These are phyloP conservation scores for Corymbia calophylla DNA, from an alignment of 441 rosid species.

Conservation along the genomic window DNA sequence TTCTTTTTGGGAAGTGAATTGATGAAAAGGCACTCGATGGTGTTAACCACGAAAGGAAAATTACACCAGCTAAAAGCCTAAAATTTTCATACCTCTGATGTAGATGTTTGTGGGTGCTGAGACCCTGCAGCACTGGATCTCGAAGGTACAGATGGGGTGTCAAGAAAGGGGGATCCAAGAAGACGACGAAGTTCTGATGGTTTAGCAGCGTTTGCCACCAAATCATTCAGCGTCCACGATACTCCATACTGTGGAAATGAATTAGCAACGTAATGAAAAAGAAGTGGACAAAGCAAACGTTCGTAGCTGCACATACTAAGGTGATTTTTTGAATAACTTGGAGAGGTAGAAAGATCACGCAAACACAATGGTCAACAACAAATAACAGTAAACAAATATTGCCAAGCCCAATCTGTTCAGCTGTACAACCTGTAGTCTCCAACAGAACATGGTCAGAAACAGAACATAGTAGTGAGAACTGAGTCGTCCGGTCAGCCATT, in stretches of 20 bases:
- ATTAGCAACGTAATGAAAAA: background rate
- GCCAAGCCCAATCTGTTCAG: background rate
- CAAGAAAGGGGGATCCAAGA: conserved; percentile 1
- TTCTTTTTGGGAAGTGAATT: background rate
- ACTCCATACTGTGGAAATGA: conserved; percentile 13
- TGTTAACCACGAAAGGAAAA: conserved; percentile 7
- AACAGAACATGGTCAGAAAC: background rate
- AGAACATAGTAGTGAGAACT: background rate
- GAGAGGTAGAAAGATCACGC: background rate
- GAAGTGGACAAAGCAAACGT: background rate
- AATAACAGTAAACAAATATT: background rate
- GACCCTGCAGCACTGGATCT: conserved; percentile 15
- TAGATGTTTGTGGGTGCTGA: conserved; percentile 6
- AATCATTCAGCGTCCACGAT: conserved; percentile 5
- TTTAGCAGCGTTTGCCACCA: conserved; percentile 8
- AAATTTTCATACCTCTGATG: conserved; percentile 28
- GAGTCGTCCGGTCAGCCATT: background rate
- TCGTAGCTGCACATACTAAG: background rate
- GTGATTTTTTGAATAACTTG: background rate
- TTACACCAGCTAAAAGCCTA: background rate
- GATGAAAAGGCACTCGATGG: conserved; percentile 2
- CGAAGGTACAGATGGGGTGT: conserved; percentile 8
- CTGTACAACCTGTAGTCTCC: background rate
- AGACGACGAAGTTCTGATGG: conserved; percentile 5
- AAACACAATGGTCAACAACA: background rate